Base-by-base conservation (phyloP, 225 moss, liverwort and hornwort genomes). In the Sphagnum contortum region DNA sequence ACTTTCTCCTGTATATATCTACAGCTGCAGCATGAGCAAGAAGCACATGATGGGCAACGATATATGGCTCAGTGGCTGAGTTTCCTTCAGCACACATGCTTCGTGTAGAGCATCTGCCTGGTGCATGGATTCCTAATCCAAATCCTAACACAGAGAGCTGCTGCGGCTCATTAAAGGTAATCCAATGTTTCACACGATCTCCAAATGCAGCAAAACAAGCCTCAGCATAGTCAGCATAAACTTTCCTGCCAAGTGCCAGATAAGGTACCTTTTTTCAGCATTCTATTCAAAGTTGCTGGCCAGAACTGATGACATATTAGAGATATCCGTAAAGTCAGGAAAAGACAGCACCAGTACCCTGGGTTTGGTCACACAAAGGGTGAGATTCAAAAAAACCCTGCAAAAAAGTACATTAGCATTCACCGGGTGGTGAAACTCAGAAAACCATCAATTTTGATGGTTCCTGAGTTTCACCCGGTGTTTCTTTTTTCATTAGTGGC, bases 131-230 rank as follows among this genome's bases (percentile, higher is more conserved):
- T 45, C 93, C 98, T 4, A 45, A 2, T 14, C 89, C 93, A 47
- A 93, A 98, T 12, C 93, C 98, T 11, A 72, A 47, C 64, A 85
- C 83, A 52, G 76, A 47, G 71, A 93, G 87, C 45, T 84, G 58
- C 67, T 65, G 58, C 3, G 98, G 98, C 73, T 98, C 98, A 73
- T 98, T 98, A 69, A 98, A 91, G 4, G 98, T 98, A 8, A 91
- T 78, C 98, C 98, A 98, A 67, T 89, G 69, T 72, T 93, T 89
- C 48, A 98, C 98, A 49, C 98, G 85, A 65, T 93, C 93, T 54
- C 98, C 98, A 48, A 98, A 98, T 9, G 83, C 83, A 57, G 69
- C 62, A 45, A 93, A 98, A 63, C 93, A 98, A 0, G 75, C 66
- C 64, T 93, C 91, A 7, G 89, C 91, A 49, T 82, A 98, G 52